Base-by-base conservation (phyloP, 805 yeast genomes). In the Lipomyces anomalus region DNA sequence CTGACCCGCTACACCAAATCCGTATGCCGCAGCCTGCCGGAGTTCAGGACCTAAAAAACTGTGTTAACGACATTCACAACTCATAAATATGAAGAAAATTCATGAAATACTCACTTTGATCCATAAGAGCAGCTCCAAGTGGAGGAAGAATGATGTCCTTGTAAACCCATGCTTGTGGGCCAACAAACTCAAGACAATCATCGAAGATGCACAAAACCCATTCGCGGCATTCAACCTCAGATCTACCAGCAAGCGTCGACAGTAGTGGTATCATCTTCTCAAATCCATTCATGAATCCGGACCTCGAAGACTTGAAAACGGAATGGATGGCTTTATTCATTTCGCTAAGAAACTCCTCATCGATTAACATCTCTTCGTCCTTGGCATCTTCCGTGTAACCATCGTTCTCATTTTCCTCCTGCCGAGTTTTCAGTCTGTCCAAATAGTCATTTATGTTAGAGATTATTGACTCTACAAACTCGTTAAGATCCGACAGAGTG, bases 261-360 rank as follows among this genome's bases (percentile, higher is more conserved):
- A 86, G 64, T 1, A 81, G 70, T 24, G 89, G 84, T 54, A 80
- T 71, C 50, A 87, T 60, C 3, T 67, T 61, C 61, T 81, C 82
- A 66, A 84, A 84, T 3, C 76, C 75, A 9, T 79, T 76, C 44
- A 86, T 61, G 63, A 84, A 85, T 45, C 69, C 69, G 4, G 71
- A 65, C 53, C 76, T 74, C 20, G 76, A 69, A 35, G 76, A 73
- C 62, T 78, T 82, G 73, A 90, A 83, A 16, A 87, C 71, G 0
- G 82, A 72, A 5, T 82, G 73, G 32, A 92, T 64, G 1, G 83
- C 80, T 61, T 82, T 84, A 62, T 83, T 84, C 52, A 88, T 78
- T 61, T 90, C 95, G 57, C 87, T 94, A 42, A 88, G 67, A 38
- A 92, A 69, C 60, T 89, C 96, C 61, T 88, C 97, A 63, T 92